These are phyloP conservation scores for Ceratocystis huliohia DNA, from an alignment of 2,329 filamentous ascomycete species.

Conservation along the genomic window DNA sequence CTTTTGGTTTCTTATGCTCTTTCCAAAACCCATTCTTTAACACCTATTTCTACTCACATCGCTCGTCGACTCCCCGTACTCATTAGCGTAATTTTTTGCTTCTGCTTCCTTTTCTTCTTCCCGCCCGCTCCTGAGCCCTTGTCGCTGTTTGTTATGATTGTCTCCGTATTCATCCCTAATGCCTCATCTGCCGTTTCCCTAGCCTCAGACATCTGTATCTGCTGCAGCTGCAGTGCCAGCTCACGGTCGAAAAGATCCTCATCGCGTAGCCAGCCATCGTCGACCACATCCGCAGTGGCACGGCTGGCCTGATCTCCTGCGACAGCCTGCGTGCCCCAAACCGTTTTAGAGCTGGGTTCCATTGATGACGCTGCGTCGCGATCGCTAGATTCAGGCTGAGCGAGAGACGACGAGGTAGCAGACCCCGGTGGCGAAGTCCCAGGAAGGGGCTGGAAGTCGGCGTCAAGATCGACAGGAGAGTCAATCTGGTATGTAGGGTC, in stretches of 20 bases:
- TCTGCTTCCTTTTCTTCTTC: conserved; percentile 52
- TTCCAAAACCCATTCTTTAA: neutral
- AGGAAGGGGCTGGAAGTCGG: conserved; percentile 54
- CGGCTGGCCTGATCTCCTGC: conserved; percentile 41
- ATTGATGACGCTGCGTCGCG: conserved; percentile 23
- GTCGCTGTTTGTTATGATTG: neutral
- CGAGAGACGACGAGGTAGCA: neutral
- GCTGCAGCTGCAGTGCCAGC: conserved; percentile 46
- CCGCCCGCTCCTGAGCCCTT: conserved; percentile 29
- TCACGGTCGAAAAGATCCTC: conserved; percentile 56
- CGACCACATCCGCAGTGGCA: conserved; percentile 27
- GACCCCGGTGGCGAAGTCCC: conserved; percentile 40
- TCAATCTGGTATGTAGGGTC: conserved; percentile 21
- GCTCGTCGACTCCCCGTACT: conserved; percentile 48
- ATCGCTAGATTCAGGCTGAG: neutral
- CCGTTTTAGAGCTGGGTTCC: conserved; percentile 54
- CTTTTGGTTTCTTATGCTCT: neutral
- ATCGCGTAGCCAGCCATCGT: conserved; percentile 79
- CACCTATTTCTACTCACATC: conserved; percentile 24
- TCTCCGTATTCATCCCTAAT: neutral
- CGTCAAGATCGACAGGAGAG: conserved; percentile 35
- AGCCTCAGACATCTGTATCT: conserved; percentile 32
- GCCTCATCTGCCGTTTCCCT: conserved; percentile 20
- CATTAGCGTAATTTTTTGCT: conserved; percentile 61
- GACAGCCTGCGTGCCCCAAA: conserved; percentile 79